A percentile compares a stretch with the other conserved stretches of the same genome.
These are phyloP conservation scores for Zancudomyces culisetae DNA, from an alignment of 371 early-diverging fungal genomes.

Conservation along the genomic window DNA sequence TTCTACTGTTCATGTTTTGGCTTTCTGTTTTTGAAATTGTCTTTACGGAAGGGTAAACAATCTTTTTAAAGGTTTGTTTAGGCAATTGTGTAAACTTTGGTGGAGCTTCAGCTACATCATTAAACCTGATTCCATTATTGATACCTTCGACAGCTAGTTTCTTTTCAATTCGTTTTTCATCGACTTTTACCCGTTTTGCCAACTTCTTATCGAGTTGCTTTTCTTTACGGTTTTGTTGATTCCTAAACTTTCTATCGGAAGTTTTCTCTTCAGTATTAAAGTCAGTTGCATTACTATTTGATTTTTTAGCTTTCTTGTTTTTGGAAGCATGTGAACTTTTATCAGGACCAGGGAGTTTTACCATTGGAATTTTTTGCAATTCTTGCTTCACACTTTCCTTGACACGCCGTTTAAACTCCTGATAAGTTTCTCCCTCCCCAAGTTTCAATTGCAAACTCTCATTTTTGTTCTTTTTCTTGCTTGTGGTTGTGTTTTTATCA, in stretches of 20 bases:
- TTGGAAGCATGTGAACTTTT: background rate
- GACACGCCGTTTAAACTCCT: constrained; percentile 3
- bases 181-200: background rate
- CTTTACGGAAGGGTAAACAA: background rate
- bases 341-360: background rate
- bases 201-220: background rate
- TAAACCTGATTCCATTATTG: constrained; percentile 1
- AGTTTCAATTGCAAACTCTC: background rate
- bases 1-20: background rate
- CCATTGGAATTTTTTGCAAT: constrained; percentile 2
- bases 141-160: background rate
- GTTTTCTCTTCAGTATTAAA: background rate
- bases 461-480: background rate
- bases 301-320: background rate
- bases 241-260: background rate
- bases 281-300: background rate
- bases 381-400: background rate
- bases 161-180: too few species aligned
- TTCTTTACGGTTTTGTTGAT: constrained; percentile 3
- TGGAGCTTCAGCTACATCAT: constrained; percentile 5
- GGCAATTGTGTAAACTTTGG: constrained; percentile 3
- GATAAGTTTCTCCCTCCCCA: background rate
- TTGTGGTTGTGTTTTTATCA: background rate
- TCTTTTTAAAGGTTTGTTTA: constrained; percentile 1
- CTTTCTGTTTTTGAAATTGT: background rate